phyloP scores from a whole-genome alignment of 108 stramenopile genomes.

The Aurantiochytrium sp. region DNA sequence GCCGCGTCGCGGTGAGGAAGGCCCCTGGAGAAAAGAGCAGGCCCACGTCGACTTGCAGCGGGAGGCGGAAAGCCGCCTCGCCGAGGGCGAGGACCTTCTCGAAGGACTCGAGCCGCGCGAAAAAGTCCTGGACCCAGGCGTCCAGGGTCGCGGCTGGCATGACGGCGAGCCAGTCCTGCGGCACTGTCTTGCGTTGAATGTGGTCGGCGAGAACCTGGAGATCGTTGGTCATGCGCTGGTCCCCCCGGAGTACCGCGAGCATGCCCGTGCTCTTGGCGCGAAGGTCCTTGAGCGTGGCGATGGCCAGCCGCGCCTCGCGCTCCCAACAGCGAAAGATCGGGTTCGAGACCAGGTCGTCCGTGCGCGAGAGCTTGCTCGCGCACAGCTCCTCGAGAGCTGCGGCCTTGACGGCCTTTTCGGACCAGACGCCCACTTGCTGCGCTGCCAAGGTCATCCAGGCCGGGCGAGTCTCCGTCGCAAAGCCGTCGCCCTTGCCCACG shows the following conservation, averaged over 20 bases:
- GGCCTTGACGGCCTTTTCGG: neutral
- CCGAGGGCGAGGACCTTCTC: neutral
- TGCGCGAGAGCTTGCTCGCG: neutral
- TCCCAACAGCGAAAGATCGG: slow-evolving; percentile 23
- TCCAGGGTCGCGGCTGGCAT: neutral
- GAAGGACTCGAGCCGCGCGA: neutral
- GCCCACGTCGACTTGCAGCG: neutral
- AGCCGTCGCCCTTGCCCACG: no score
- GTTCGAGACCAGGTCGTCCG: neutral
- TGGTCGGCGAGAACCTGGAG: neutral
- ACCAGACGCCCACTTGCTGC: neutral
- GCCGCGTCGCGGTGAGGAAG: neutral
- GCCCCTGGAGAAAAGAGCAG: neutral
- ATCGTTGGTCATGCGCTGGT: slow-evolving; percentile 20
- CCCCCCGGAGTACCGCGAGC: neutral
- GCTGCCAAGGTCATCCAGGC: neutral
- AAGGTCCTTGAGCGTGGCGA: neutral
- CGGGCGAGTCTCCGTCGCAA: neutral
- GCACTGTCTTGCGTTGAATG: neutral
- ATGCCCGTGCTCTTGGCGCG: neutral
- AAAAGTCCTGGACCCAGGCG: slow-evolving; percentile 14
- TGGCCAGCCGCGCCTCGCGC: neutral
- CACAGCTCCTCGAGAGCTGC: neutral
- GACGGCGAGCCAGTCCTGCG: neutral
- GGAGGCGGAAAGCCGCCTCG: neutral